Evolutionary conservation across 768 basidiomycete genomes (phyloP), one percentile per base, ranked within the genome.

Genomic region (Pleurotus eryngii): DNA sequence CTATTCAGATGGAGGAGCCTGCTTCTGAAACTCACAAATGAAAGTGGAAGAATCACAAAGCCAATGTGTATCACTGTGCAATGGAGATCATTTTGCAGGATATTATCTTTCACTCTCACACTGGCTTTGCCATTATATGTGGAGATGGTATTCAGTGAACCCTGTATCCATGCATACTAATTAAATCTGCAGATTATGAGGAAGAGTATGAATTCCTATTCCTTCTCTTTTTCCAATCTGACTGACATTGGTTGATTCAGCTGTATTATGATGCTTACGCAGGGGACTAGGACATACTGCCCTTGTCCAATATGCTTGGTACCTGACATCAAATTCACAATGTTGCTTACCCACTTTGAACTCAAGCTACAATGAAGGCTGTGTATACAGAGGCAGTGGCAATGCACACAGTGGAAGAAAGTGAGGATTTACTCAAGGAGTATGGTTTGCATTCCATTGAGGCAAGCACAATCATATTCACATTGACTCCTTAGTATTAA

Each of bases 171-270:
- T 24, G 73, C 5, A 64, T 80, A n/a, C 30, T 76, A 0, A 74
- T 78, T 3, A 60, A 77, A 1, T 74, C 70, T 4, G 69, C 72
- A 3, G 76, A 80, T 53, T 80, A 76, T 53, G 72, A 80, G 58
- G 77, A 81, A 67, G 72, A 74, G 79, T 80, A 68, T 20, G 73
- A 66, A 53, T 51, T 48, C 9, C 60, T 18, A 30, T 59, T 45
- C 26, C 46, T 17, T 38, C 12, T 26, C 58, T 49, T 18, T 26
- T 46, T 40, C 30, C 22, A 15, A 37, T 27, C 12, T 11, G 37
- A 20, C 40, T 26, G 46, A 26, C 12, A 3, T 5, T 7, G 42
- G 2, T 26, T 39, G 30, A 4, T 59, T 26, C 57, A 78, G 74
- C 42, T 72, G 65, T 46, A 63, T 75, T 22, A 78, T 80, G 73